Base-by-base conservation (phyloP, 2,329 filamentous ascomycete species). In the Endoconidiophora polonica region DNA sequence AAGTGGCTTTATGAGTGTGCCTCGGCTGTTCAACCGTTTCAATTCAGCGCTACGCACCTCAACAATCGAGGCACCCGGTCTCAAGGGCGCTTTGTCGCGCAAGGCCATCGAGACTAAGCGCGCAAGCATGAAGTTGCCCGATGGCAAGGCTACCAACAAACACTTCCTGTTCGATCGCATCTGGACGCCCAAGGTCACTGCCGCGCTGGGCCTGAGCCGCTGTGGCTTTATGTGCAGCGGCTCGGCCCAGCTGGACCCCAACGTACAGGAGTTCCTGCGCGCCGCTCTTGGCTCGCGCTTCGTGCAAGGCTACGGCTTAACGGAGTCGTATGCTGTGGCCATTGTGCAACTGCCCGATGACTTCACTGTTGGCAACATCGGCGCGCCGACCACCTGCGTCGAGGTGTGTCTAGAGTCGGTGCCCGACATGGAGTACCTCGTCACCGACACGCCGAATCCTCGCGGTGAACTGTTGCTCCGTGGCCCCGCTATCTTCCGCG, bases 391-490 rank as follows among this genome's bases (percentile, higher is more conserved):
- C 54, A 71, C 79, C 5, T 72, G 71, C 53, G 65, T 74, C 6
- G 91, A 98, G 68, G 68, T 81, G 45, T 94, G 88, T 63, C 72
- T 95, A 50, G 71, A 81, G 61, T 93, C 88, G 48, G 83, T 93
- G 5, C 88, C 90, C 1, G 90, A 96, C 55, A 90, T 95, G 74
- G 90, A 95, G 50, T 98, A 98, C 68, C 74, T 80, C 1, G 77
- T 83, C 45, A 81, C 83, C 7, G 90, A 98, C 69, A 86, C 83
- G 69, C 91, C 91, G 3, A 73, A 83, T 61, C 87, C 91, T 2
- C 85, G 91, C 33, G 91, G 91, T 49, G 91, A 98, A 67, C 71
- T 98, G 26, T 72, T 95, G 20, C 66, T 96, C 47, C 79, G 90
- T 41, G 86, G 88, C 1, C 77, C 79, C n/a, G 75, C 75, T 55